Evolutionary conservation across 2,329 filamentous ascomycete species (phyloP), one percentile per base, ranked within the genome.

Genomic region (Plenodomus tracheiphilus): DNA sequence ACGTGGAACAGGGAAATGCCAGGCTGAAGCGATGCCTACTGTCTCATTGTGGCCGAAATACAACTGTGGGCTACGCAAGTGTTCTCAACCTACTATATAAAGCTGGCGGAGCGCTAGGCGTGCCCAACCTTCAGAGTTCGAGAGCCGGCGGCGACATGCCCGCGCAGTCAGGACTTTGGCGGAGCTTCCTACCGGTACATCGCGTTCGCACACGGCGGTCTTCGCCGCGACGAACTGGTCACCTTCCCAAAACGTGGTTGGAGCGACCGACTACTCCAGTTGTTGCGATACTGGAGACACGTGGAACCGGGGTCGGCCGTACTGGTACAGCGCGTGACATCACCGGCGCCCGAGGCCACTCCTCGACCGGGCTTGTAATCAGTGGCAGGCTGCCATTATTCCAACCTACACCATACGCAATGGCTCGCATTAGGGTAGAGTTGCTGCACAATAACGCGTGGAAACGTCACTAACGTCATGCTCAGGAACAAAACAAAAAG

Each of bases 401-500:
- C 4, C n/a, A 13, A 34, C 17, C 30, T 18, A 9, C 25, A 25
- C 2, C 36, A 39, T 7, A 21, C 36, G 37, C 30, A 35, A 30
- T 43, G 42, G 22, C 43, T 32, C 21, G 36, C 15, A 18, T 22
- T 38, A 28, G 42, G 18, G 47, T 54, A 43, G 3, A n/a, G 4
- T 13, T 28, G 2, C 13, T 15, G 10, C 2, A 16, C 3, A 18
- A 9, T 17, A 25, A 6, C 4, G 4, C 15, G 8, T 6, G 13
- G 11, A 8, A 15, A 11, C 9, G 6, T 17, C 16, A n/a, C 40
- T 61, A 39, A 60, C 15, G 28, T n/a, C 2, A n/a, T 2, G 5
- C 11, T 9, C 16, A 64, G 57, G 41, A 60, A 45, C 54, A 64
- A 54, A 56, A 57, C 40, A 20, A 49, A 17, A 48, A 58, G 35